Evolutionary conservation across 495 filamentous ascomycete species (phyloP), one percentile per base, ranked within the genome.

Genomic region (Patellaria atrata): DNA sequence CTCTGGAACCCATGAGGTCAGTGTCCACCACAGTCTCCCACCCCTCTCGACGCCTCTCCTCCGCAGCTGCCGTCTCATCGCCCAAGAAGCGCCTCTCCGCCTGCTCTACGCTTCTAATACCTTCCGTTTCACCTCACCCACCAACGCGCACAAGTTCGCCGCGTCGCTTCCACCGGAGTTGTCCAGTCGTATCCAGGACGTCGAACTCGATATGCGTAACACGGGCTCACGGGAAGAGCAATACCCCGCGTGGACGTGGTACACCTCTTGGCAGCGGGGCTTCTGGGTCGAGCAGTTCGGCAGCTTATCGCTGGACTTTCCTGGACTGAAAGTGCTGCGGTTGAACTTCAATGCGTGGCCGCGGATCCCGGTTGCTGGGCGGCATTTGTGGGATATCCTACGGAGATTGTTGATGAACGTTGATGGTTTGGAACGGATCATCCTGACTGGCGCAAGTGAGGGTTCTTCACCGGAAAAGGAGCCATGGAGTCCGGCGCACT

Each of bases 51-150:
- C 38, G 3, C n/a, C 23, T 3, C 36, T 52, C 20, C 38, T 49
- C 15, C 45, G 21, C 5, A 49, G 43, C 5, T 52, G 46, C 28
- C 42, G 39, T n/a, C 14, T 30, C 1, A 21, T 49, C 17, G 39
- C 41, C 27, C 16, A 34, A 22, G 46, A 52, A 33, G 23, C 30
- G 9, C 32, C 37, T 23, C 37, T 39, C 30, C 32, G 41, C 7
- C 37, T 22, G 5, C 27, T 45, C 0, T 46, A 40, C 27, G 1
- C 39, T 17, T 27, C 29, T 9, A 52, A 49, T 30, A 33, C 13
- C 9, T 52, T 52, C 35, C 38, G 28, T 18, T 52, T 52, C 25
- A 49, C 42, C 23, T 29, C 26, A 1, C 28, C 47, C 9, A 20
- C 23, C 0, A 13, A 12, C 1, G 28, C 5, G 8, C 19, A 39